Evolutionary conservation across 2,329 filamentous ascomycete species (phyloP).

Genomic region (Tolypocladium endophyticum): DNA sequence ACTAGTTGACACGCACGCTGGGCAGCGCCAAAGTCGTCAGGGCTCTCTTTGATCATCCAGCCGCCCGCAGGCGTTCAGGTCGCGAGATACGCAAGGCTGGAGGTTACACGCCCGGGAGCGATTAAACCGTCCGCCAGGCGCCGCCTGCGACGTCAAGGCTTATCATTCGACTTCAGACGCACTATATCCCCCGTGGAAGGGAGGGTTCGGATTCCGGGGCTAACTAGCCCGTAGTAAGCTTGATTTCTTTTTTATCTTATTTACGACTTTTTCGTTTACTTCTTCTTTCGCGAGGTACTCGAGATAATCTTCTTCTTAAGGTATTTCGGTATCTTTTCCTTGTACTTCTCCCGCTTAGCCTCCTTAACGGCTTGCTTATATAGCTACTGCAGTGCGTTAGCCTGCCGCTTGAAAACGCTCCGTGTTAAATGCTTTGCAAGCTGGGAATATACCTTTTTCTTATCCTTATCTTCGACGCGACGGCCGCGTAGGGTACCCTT

Average conservation of each 20-base stretch:
- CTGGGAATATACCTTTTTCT: constrained; percentile 52
- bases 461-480: constrained; percentile 83
- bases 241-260: constrained; percentile 2
- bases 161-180: constrained; percentile 35
- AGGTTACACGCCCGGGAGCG: constrained; percentile 26
- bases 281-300: constrained; percentile 52
- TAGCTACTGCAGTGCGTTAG: constrained; percentile 22
- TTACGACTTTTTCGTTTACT: constrained; percentile 22
- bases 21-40: not conserved
- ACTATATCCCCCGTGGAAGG: not conserved
- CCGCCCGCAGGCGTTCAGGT: constrained; percentile 25
- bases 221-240: not conserved
- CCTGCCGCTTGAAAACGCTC: too few relatives aligned
- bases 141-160: constrained; percentile 24
- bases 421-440: not conserved
- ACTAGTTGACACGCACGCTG: not conserved
- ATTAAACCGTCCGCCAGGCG: constrained; percentile 17
- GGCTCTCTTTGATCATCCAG: constrained; percentile 44
- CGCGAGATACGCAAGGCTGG: constrained; percentile 15
- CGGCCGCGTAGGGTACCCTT: constrained; percentile 67
- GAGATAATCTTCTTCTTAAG: constrained; percentile 81
- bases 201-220: not conserved
- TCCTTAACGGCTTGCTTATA: constrained; percentile 92
- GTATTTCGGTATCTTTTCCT: constrained; percentile 94
- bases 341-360: constrained; percentile 85